Base-by-base conservation (phyloP, 148 eudicot species). In the Persicaria tinctoria region DNA sequence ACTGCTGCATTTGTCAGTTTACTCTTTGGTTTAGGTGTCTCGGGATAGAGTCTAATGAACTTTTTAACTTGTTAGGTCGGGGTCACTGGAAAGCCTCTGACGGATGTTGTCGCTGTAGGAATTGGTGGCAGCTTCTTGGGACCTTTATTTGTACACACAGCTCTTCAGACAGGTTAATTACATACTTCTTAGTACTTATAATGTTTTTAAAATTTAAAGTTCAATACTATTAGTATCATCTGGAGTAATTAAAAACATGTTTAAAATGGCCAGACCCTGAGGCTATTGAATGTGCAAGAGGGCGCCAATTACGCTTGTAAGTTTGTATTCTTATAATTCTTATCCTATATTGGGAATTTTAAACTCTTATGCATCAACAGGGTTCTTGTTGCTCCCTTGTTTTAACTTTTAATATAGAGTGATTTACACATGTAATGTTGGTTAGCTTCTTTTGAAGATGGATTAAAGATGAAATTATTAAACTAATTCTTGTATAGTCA, bases 101-200 rank as follows among this genome's bases (percentile, higher is more conserved):
- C 76, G 76, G 82, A 95, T 83, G 97, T 95, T 51, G 74, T 95
- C 62, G 92, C 99, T 3, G 70, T 95, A 57, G 99, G 99, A 51
- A 95, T 95, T 77, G 99, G 99, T 46, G 99, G 99, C 71, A 95
- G 99, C 82, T 95, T 90, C 84, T 82, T 95, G 81, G 99, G 99
- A 72, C 99, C 99, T 57, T 84, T 92, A 73, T 95, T 95, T 86
- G 99, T 95, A 79, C 97, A 95, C 83, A 90, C 97, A 53, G 97
- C 99, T 83, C 97, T 95, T 77, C 97, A 95, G 84, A 92, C 99
- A 89, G 99, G 99, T 95, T 74, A 70, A 18, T 71, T 7, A 18
- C 49, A 49, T 76, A 50, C 46, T 47, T 14, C 49, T 51, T 44
- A 0, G 16, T 46, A 66, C 70, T 66, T 64, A 41, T 64, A 5